These are phyloP conservation scores for Mortierella sp. DNA, from an alignment of 371 early-diverging fungal genomes.

Conservation along the genomic window DNA sequence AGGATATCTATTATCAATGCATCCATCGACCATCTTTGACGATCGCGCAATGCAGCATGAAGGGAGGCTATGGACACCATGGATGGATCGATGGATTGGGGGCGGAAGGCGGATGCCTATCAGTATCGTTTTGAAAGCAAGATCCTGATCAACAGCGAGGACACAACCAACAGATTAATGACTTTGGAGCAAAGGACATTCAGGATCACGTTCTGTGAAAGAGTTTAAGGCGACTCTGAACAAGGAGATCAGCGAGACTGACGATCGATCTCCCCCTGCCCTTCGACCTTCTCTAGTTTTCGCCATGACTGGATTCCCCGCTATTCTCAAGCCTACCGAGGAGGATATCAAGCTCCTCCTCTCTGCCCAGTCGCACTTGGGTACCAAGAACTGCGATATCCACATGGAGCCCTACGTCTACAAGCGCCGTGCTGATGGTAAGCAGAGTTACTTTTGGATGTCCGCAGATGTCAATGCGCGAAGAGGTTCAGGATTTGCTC, in stretches of 20 bases:
- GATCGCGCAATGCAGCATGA: not conserved
- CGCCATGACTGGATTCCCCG: conserved; percentile 58
- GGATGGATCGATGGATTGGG: conserved; percentile 16
- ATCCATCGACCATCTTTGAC: not conserved
- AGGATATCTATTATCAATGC: not conserved
- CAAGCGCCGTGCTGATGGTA: conserved; percentile 94
- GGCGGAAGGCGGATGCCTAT: not conserved
- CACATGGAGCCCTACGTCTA: conserved; percentile 94
- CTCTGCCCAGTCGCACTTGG: conserved; percentile 93
- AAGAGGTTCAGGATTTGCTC: no score
- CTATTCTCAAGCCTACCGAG: conserved; percentile 64
- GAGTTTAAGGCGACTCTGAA: no score
- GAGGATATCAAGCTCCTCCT: conserved; percentile 93
- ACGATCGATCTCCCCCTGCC: not conserved
- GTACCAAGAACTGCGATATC: conserved; percentile 90
- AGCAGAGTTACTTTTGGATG: no score
- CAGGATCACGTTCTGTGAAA: no score
- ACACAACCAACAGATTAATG: no score
- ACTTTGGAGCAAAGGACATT: no score
- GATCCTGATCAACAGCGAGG: no score
- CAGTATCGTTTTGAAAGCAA: no score
- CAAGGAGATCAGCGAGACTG: no score
- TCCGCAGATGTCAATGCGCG: no score
- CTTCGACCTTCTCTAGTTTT: conserved; percentile 29
- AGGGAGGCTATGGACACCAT: not conserved